phyloP scores from a whole-genome alignment of 768 basidiomycete species.

The Boletus sp. region DNA sequence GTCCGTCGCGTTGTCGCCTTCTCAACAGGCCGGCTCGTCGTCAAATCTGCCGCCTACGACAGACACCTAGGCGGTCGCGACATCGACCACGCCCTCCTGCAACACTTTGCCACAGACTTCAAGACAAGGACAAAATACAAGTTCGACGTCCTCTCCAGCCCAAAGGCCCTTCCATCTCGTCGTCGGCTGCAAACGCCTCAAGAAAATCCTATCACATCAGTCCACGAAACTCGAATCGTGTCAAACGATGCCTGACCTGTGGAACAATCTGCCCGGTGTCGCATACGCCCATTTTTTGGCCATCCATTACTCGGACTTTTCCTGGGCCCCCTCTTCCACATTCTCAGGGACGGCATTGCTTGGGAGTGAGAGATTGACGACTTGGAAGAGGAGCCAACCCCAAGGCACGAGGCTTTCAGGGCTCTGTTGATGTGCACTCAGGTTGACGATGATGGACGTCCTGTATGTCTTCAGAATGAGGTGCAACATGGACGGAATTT shows the following conservation, averaged over 20 bases:
- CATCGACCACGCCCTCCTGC: no score
- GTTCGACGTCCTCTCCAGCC: no score
- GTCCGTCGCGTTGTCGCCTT: no score
- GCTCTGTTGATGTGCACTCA: conserved; percentile 73
- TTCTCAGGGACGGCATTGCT: conserved; percentile 64
- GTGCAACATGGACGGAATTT: conserved; percentile 82
- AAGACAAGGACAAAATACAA: no score
- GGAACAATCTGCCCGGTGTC: conserved; percentile 77
- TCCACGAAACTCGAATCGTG: not conserved
- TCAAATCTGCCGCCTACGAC: no score
- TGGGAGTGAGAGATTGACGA: conserved; percentile 73
- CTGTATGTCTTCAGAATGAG: conserved; percentile 87
- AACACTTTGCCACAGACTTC: no score
- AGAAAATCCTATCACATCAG: conserved; percentile 4
- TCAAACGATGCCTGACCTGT: conserved; percentile 42
- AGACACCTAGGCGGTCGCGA: no score
- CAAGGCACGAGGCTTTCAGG: conserved; percentile 79
- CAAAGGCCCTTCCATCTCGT: no score
- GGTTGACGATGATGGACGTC: conserved; percentile 71
- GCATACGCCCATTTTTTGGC: conserved; percentile 92
- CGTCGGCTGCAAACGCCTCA: no score
- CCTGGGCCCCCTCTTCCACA: conserved; percentile 73
- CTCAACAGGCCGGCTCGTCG: no score
- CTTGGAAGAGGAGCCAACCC: conserved; percentile 79
- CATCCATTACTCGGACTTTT: conserved; percentile 85